phyloP scores from a whole-genome alignment of 2,329 filamentous ascomycete species.

The Trichoderma cornu-damae region DNA sequence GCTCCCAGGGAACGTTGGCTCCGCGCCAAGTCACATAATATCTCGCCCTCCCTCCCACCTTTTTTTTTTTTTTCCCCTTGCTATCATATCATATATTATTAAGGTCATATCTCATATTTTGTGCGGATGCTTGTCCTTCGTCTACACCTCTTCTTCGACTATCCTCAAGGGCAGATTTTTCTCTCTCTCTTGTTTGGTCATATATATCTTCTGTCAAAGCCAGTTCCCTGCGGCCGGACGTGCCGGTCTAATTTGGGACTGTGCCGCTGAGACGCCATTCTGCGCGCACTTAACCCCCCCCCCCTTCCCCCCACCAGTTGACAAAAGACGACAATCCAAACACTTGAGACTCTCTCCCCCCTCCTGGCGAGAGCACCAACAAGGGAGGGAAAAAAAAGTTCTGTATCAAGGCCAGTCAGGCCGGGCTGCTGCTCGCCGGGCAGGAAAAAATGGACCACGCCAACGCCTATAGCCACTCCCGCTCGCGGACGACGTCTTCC shows the following conservation, averaged over 20 bases:
- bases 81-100: background rate
- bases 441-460: constrained; percentile 29
- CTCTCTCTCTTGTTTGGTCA: background rate
- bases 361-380: background rate
- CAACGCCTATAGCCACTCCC: constrained; percentile 47
- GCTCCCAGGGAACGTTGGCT: background rate
- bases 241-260: background rate
- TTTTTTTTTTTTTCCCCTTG: background rate
- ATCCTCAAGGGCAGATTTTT: background rate
- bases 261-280: background rate
- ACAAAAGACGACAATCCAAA: background rate
- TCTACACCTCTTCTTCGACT: background rate
- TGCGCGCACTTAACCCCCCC: background rate
- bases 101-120: background rate
- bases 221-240: background rate
- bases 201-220: too few species aligned
- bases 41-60: constrained; percentile 15
- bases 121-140: background rate
- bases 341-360: background rate
- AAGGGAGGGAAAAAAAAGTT: background rate
- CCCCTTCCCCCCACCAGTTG: too few species aligned
- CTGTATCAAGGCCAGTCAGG: background rate
- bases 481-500: constrained; percentile 53
- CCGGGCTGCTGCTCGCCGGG: background rate
- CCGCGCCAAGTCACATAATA: constrained; percentile 15